Conservation (phyloP, 331 rosid genomes). For the Erythrophleum ivorense region DNA sequence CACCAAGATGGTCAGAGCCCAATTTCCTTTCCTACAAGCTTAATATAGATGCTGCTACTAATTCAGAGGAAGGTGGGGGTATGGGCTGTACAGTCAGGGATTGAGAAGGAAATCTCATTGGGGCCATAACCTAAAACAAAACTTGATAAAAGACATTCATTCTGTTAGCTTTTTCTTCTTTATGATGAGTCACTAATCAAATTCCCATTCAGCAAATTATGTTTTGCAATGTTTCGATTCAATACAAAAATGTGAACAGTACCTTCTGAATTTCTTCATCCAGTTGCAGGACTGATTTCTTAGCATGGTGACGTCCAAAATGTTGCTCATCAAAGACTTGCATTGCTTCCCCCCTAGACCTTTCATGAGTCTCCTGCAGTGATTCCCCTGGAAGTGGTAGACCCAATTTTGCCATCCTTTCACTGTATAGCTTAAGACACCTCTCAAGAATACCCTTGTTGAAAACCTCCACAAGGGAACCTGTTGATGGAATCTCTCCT, state of each 20-base stretch:
- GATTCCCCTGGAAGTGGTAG: slow-evolving; percentile 71
- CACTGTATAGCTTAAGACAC: slow-evolving; percentile 76
- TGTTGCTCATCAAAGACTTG: slow-evolving; percentile 78
- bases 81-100: too few relatives aligned
- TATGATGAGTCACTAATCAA: neutral
- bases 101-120: too few relatives aligned
- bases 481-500: slow-evolving; percentile 99
- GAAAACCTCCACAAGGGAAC: slow-evolving; percentile 95
- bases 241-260: slow-evolving; percentile 17
- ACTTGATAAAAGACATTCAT: slow-evolving; percentile 25
- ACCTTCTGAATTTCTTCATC: slow-evolving; percentile 88
- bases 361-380: slow-evolving; percentile 66
- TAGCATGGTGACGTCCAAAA: slow-evolving; percentile 92
- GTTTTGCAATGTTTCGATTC: neutral
- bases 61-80: too few relatives aligned
- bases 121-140: slow-evolving; percentile 3
- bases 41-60: too few relatives aligned
- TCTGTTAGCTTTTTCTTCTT: slow-evolving; percentile 12
- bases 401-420: slow-evolving; percentile 59
- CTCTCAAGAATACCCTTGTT: slow-evolving; percentile 93
- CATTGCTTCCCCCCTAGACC: slow-evolving; percentile 58
- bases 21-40: too few relatives aligned
- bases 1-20: too few relatives aligned
- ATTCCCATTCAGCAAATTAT: neutral
- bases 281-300: slow-evolving; percentile 82